phyloP scores from a whole-genome alignment of 768 basidiomycete genomes.

The Austroboletus eburneus region DNA sequence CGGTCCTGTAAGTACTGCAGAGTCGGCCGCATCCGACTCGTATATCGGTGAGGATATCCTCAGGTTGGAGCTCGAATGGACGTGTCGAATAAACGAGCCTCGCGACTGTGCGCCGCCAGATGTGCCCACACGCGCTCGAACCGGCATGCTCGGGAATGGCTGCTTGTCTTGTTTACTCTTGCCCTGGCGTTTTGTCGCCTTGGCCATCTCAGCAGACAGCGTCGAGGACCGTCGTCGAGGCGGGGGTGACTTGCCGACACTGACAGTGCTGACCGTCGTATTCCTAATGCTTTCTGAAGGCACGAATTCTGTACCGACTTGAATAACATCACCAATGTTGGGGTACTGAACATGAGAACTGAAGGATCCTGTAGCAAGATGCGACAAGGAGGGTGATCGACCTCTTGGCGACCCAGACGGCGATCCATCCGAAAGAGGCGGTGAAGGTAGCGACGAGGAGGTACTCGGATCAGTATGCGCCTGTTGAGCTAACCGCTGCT shows the following conservation, averaged over 20 bases:
- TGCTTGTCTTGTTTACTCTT: slow-evolving; percentile 2
- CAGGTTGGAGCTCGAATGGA: slow-evolving; percentile 26
- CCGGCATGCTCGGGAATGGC: not conserved
- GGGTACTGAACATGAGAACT: slow-evolving; percentile 10
- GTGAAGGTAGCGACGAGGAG: slow-evolving; percentile 20
- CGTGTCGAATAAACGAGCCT: slow-evolving; percentile 16
- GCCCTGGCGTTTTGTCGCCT: slow-evolving; percentile 6
- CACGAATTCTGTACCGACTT: not conserved
- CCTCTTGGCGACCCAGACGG: slow-evolving; percentile 21
- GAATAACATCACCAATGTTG: slow-evolving; percentile 22
- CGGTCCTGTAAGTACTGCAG: slow-evolving; percentile 1
- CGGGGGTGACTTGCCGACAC: slow-evolving; percentile 11
- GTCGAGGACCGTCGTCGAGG: slow-evolving; percentile 27
- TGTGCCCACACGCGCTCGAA: not conserved
- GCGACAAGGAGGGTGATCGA: slow-evolving; percentile 11
- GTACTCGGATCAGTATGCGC: not conserved
- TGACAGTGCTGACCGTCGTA: slow-evolving; percentile 24
- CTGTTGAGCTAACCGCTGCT: slow-evolving; percentile 8
- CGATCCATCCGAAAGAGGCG: slow-evolving; percentile 26
- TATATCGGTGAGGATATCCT: slow-evolving; percentile 7
- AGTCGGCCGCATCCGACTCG: slow-evolving; percentile 10
- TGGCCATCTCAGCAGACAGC: slow-evolving; percentile 8
- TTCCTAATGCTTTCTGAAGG: slow-evolving; percentile 7
- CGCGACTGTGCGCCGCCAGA: slow-evolving; percentile 1
- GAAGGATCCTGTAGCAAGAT: slow-evolving; percentile 1